phyloP scores from a whole-genome alignment of 2,329 filamentous ascomycete species.

The Stylonectria norvegica region DNA sequence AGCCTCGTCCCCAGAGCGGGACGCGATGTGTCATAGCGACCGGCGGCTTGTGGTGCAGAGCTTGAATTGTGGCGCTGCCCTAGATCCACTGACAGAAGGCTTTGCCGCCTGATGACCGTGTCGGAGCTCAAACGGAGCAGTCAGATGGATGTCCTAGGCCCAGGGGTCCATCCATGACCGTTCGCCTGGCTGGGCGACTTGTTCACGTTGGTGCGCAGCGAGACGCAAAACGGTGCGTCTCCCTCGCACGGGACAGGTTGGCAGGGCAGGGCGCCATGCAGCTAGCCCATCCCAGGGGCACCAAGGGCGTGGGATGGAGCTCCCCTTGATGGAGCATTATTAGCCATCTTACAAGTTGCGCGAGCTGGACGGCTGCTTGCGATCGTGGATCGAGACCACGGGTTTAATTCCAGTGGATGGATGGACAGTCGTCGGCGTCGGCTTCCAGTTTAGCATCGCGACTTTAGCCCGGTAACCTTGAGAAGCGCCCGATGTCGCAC shows the following conservation, averaged over 20 bases:
- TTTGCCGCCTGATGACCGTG: constrained; percentile 27
- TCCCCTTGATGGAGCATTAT: too few relatives aligned
- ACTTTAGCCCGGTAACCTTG: background rate
- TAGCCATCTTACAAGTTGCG: too few relatives aligned
- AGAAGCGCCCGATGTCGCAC: background rate
- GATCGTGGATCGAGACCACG: constrained; percentile 25
- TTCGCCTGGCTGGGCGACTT: too few relatives aligned
- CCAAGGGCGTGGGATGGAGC: too few relatives aligned
- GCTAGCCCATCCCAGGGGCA: too few relatives aligned
- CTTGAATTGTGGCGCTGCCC: constrained; percentile 27
- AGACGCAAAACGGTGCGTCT: too few relatives aligned
- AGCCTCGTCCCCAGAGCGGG: constrained; percentile 16
- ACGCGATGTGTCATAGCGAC: constrained; percentile 29
- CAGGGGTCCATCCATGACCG: constrained; percentile 7
- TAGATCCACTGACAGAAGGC: constrained; percentile 16
- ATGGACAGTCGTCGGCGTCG: constrained; percentile 6
- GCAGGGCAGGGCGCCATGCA: too few relatives aligned
- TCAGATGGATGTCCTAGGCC: background rate
- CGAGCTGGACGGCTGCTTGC: constrained; percentile 19
- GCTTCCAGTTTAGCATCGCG: too few relatives aligned
- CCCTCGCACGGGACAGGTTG: too few relatives aligned
- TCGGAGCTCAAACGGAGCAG: background rate
- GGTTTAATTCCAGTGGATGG: constrained; percentile 19
- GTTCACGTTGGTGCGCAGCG: too few relatives aligned
- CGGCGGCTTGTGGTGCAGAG: constrained; percentile 25